Percentiles rank a stretch among this genome's conserved stretches.
phyloP scores from a whole-genome alignment of 108 stramenopile genomes.

The Nitzschia inconspicua region DNA sequence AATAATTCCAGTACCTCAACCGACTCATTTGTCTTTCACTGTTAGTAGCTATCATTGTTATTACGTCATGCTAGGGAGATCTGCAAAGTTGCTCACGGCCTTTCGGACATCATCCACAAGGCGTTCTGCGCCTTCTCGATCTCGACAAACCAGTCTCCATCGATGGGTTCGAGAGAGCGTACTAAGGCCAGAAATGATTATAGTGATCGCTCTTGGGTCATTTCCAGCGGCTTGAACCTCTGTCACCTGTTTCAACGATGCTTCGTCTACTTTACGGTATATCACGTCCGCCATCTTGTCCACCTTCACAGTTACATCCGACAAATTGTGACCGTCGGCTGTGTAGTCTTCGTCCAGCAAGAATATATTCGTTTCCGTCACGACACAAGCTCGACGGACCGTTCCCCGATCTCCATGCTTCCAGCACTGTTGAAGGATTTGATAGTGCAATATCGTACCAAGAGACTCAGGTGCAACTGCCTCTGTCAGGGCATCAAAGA shows the following conservation, averaged over 20 bases:
- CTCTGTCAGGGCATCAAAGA: conserved; percentile 58
- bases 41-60: too few relatives aligned
- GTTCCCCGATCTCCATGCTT: conserved; percentile 70
- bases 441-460: conserved; percentile 75
- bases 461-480: conserved; percentile 41
- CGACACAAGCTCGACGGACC: conserved; percentile 61
- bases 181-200: conserved; percentile 55
- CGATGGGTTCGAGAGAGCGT: conserved; percentile 58
- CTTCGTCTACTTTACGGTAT: conserved; percentile 56
- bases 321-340: conserved; percentile 39
- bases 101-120: conserved; percentile 80
- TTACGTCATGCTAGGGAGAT: background rate
- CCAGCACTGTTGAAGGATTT: conserved; percentile 76
- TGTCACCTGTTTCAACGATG: conserved; percentile 48
- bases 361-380: conserved; percentile 70
- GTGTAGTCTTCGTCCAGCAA: conserved; percentile 75
- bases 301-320: background rate
- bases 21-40: too few relatives aligned
- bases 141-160: conserved; percentile 77
- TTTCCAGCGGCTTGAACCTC: conserved; percentile 77
- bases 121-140: conserved; percentile 75
- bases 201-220: conserved; percentile 75
- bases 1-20: too few relatives aligned
- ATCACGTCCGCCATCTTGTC: conserved; percentile 33
- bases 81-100: conserved; percentile 43